Percentiles rank a stretch among this genome's conserved stretches.
phyloP scores from a whole-genome alignment of 768 basidiomycete genomes.

The Hygrocybe coccinea region DNA sequence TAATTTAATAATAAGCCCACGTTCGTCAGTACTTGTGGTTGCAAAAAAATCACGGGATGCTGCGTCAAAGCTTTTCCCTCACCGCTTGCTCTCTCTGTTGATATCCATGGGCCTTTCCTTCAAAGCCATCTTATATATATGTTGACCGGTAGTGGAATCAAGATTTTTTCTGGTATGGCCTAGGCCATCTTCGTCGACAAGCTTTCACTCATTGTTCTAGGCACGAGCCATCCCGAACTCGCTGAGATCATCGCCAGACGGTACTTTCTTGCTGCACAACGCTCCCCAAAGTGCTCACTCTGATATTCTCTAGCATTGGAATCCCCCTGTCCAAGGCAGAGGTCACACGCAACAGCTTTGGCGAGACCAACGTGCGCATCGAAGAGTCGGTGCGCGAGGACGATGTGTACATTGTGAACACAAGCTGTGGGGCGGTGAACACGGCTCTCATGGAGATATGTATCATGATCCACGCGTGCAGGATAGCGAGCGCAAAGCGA shows the following conservation, averaged over 20 bases:
- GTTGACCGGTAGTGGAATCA: conserved; percentile 55
- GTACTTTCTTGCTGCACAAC: conserved; percentile 42
- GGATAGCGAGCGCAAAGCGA: conserved; percentile 96
- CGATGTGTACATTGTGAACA: conserved; percentile 98
- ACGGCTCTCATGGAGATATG: conserved; percentile 96
- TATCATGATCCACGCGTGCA: conserved; percentile 99
- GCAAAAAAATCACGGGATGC: too few species aligned
- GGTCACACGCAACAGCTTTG: conserved; percentile 82
- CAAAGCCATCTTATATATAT: conserved; percentile 25
- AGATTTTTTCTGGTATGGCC: conserved; percentile 53
- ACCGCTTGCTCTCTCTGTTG: too few species aligned
- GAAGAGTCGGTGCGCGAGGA: conserved; percentile 94
- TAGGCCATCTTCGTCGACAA: conserved; percentile 14
- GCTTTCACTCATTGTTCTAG: conserved; percentile 35
- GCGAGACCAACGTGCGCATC: conserved; percentile 89
- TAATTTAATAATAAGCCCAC: too few species aligned
- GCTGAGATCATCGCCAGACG: conserved; percentile 90
- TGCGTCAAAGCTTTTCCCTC: background rate
- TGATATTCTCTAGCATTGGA: conserved; percentile 62
- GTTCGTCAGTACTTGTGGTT: too few species aligned
- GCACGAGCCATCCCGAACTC: conserved; percentile 92
- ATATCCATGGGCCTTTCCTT: too few species aligned
- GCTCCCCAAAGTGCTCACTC: conserved; percentile 22
- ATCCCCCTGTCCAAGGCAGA: conserved; percentile 83
- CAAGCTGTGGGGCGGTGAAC: conserved; percentile 81